These are phyloP conservation scores for Neodidymelliopsis sp. DNA, from an alignment of 2,329 filamentous ascomycete species.

Conservation along the genomic window DNA sequence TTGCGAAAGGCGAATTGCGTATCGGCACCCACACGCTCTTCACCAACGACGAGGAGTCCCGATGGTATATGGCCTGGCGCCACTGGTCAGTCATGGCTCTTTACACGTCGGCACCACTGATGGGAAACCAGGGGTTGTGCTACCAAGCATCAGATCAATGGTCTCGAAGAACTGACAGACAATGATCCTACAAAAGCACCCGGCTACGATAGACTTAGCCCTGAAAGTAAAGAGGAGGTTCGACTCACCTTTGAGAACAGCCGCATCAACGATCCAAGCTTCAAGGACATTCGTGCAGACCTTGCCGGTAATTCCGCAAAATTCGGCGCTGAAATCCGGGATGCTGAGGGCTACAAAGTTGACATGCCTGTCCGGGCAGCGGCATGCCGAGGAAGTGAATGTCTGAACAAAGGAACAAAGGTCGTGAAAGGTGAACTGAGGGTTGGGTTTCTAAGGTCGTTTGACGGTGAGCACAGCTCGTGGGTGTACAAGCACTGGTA, in stretches of 20 bases:
- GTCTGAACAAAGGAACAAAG: constrained; percentile 72
- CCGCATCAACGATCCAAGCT: constrained; percentile 81
- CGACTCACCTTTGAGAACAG: constrained; percentile 73
- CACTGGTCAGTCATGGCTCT: constrained; percentile 72
- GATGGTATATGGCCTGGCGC: constrained; percentile 70
- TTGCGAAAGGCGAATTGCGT: constrained; percentile 79
- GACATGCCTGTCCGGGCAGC: constrained; percentile 53
- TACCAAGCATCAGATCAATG: constrained; percentile 74
- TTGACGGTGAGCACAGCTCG: constrained; percentile 57
- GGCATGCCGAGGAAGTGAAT: constrained; percentile 73
- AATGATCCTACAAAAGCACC: constrained; percentile 72
- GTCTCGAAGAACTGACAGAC: constrained; percentile 65
- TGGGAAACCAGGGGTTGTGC: constrained; percentile 75
- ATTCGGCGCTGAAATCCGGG: constrained; percentile 18
- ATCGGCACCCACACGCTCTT: constrained; percentile 71
- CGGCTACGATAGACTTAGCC: constrained; percentile 76
- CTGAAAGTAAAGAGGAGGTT: constrained; percentile 75
- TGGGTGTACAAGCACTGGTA: constrained; percentile 88
- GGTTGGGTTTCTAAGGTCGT: constrained; percentile 63
- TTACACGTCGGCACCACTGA: neutral
- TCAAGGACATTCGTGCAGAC: constrained; percentile 74
- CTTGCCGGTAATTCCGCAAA: constrained; percentile 8
- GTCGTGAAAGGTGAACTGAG: constrained; percentile 82
- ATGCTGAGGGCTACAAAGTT: constrained; percentile 28
- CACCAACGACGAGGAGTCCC: constrained; percentile 62